A percentile compares a stretch with the other conserved stretches of the same genome.
Conservation (phyloP, 2,329 filamentous ascomycete species). For the Claviceps citrina region DNA sequence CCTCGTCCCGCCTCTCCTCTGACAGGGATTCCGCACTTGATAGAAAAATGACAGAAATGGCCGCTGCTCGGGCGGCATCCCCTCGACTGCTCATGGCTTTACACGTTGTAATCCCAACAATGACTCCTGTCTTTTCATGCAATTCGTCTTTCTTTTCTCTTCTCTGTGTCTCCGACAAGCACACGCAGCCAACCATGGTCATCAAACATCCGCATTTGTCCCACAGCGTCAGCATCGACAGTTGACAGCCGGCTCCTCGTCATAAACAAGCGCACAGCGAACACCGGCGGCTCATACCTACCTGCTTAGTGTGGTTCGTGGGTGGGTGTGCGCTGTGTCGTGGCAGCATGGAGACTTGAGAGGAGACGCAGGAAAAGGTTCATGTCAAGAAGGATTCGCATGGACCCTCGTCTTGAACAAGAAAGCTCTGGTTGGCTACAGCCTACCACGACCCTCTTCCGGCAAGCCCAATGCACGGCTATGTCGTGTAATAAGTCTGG, state of each 20-base stretch:
- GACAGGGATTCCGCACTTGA: too few species aligned
- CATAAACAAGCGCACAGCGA: background rate
- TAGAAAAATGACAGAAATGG: too few species aligned
- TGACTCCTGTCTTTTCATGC: background rate
- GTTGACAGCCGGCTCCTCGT: background rate
- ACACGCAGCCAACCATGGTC: background rate
- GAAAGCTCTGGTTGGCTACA: slow-evolving; percentile 14
- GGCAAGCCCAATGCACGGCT: slow-evolving; percentile 20
- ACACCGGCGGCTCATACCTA: background rate
- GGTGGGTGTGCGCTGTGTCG: slow-evolving; percentile 3
- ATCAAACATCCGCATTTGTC: background rate
- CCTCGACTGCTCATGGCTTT: background rate
- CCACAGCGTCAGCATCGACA: background rate
- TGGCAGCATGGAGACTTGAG: background rate
- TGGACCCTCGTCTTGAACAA: background rate
- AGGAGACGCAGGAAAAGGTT: background rate
- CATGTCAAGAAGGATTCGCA: background rate
- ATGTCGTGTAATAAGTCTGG: background rate
- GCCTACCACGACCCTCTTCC: slow-evolving; percentile 13
- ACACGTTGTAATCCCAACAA: background rate
- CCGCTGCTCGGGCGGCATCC: too few species aligned
- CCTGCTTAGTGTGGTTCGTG: slow-evolving; percentile 4
- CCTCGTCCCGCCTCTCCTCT: too few species aligned
- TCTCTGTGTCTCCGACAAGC: background rate
- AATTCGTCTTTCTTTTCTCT: background rate